These are phyloP conservation scores for Paxillus involutus DNA, from an alignment of 768 basidiomycete genomes.

Conservation along the genomic window DNA sequence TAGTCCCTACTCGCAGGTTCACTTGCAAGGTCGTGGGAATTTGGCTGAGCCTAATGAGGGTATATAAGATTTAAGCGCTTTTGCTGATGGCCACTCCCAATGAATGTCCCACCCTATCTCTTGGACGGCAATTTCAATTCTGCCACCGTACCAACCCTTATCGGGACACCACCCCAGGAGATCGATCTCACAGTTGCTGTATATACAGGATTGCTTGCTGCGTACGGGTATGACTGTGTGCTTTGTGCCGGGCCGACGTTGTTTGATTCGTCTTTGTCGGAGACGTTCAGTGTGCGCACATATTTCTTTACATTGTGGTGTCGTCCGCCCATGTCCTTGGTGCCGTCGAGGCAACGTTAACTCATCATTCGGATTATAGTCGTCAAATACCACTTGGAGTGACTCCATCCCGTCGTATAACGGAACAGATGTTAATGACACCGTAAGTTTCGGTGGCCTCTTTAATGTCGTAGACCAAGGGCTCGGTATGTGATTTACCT, in stretches of 20 bases:
- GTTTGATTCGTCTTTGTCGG: slow-evolving; percentile 23
- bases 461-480: slow-evolving; percentile 5
- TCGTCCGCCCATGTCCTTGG: not conserved
- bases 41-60: no score
- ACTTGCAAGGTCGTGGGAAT: no score
- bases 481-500: slow-evolving; percentile 15
- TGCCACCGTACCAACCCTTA: slow-evolving; percentile 15
- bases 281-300: slow-evolving; percentile 22
- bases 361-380: slow-evolving; percentile 6
- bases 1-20: no score
- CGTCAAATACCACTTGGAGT: slow-evolving; percentile 15
- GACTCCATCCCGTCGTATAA: slow-evolving; percentile 13
- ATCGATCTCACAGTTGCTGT: slow-evolving; percentile 25
- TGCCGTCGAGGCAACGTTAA: not conserved
- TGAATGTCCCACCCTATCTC: slow-evolving; percentile 19
- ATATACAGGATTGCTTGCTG: slow-evolving; percentile 7
- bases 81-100: no score
- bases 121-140: slow-evolving; percentile 9
- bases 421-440: slow-evolving; percentile 18
- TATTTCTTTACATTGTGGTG: not conserved
- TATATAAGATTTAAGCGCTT: no score
- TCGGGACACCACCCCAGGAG: slow-evolving; percentile 29
- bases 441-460: slow-evolving; percentile 21
- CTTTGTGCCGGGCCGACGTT: slow-evolving; percentile 21
- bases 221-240: slow-evolving; percentile 24